These are phyloP conservation scores for Capronia coronata DNA, from an alignment of 2,329 filamentous ascomycete species.

Conservation along the genomic window DNA sequence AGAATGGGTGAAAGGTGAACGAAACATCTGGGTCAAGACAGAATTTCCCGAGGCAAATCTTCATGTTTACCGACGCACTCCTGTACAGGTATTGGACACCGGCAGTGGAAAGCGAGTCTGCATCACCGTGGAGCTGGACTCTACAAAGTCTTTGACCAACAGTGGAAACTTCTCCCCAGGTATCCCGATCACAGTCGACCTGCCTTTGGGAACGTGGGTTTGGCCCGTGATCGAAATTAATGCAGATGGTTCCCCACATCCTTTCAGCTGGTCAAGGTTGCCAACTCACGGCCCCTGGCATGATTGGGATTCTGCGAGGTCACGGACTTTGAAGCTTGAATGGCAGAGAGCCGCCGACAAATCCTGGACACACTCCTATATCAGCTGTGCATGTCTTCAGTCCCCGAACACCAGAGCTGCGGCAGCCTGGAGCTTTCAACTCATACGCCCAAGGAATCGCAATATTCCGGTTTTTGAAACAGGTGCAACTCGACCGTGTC, in stretches of 20 bases:
- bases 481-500: neutral
- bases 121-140: neutral
- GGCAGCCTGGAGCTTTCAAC: constrained; percentile 1
- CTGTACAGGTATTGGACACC: neutral
- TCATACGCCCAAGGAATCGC: neutral
- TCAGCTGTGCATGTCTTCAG: neutral
- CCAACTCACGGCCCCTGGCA: neutral
- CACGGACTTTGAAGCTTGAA: constrained; percentile 2
- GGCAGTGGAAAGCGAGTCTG: neutral
- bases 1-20: neutral
- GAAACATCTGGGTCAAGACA: neutral
- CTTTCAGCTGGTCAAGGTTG: neutral
- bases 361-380: neutral
- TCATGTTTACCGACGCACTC: neutral
- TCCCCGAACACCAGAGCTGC: neutral
- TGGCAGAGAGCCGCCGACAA: neutral
- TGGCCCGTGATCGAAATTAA: constrained; percentile 1
- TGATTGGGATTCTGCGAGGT: neutral
- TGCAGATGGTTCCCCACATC: neutral
- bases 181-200: neutral
- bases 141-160: neutral
- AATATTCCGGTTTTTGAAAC: neutral
- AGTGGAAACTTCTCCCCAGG: neutral
- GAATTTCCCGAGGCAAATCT: neutral
- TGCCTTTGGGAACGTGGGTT: constrained; percentile 1